phyloP scores from a whole-genome alignment of 257 asterid species.

The Paraleonurus japonicus region DNA sequence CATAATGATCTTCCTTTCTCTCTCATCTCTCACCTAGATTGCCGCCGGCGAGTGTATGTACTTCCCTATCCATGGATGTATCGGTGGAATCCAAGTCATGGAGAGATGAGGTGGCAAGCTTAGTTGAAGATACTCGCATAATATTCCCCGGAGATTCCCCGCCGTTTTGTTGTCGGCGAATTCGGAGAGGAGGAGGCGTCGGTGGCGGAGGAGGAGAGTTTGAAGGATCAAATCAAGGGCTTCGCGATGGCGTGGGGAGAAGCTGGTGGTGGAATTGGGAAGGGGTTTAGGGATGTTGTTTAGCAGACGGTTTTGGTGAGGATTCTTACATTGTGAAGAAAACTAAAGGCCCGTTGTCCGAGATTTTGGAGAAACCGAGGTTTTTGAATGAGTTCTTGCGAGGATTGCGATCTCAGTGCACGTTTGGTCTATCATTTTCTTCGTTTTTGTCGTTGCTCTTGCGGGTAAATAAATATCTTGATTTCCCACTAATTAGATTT shows the following conservation, averaged over 20 bases:
- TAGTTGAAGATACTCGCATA: constrained; percentile 67
- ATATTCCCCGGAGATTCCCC: constrained; percentile 44
- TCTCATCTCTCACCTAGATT: background rate
- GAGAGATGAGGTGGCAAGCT: constrained; percentile 76
- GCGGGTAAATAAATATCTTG: constrained; percentile 56
- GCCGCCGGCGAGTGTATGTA: constrained; percentile 18
- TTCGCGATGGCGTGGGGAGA: constrained; percentile 90
- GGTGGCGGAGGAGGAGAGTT: constrained; percentile 52
- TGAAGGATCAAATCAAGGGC: constrained; percentile 81
- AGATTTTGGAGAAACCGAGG: constrained; percentile 56
- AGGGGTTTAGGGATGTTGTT: constrained; percentile 77
- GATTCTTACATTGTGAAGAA: constrained; percentile 79
- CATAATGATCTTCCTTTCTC: background rate
- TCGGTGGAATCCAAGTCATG: constrained; percentile 55
- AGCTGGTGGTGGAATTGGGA: constrained; percentile 63
- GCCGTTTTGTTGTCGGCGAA: constrained; percentile 35
- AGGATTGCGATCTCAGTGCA: constrained; percentile 86
- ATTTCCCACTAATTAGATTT: background rate
- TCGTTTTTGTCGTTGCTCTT: constrained; percentile 63
- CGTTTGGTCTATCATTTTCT: constrained; percentile 68
- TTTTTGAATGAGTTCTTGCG: constrained; percentile 67
- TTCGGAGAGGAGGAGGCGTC: constrained; percentile 22
- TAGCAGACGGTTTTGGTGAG: constrained; percentile 73
- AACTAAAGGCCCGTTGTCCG: constrained; percentile 48
- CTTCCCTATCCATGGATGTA: constrained; percentile 44